These are phyloP conservation scores for Mallotus repandus DNA, from an alignment of 441 rosid genomes.

Conservation along the genomic window DNA sequence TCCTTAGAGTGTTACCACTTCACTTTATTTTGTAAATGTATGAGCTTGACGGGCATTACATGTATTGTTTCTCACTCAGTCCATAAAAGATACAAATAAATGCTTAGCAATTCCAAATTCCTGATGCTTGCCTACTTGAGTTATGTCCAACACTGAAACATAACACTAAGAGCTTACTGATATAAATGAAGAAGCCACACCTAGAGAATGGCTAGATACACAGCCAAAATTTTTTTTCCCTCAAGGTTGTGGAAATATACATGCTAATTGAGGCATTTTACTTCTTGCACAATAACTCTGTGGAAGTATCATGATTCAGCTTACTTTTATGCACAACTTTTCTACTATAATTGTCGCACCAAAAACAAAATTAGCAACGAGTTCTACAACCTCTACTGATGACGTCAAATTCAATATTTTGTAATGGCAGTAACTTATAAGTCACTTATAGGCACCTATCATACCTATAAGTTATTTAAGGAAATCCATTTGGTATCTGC, in stretches of 20 bases:
- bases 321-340: neutral
- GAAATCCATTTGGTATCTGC: neutral
- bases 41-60: too few relatives aligned
- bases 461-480: constrained; percentile 1
- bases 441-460: neutral
- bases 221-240: neutral
- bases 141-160: constrained; percentile 1
- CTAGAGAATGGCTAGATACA: neutral
- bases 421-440: neutral
- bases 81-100: too few relatives aligned
- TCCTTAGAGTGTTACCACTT: neutral
- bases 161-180: neutral
- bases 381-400: neutral
- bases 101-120: neutral
- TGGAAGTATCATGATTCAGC: neutral
- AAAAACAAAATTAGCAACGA: neutral
- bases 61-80: neutral
- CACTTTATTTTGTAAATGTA: neutral
- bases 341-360: neutral
- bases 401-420: neutral
- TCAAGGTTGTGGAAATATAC: neutral
- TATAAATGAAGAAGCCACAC: neutral
- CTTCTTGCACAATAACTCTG: neutral
- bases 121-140: neutral
- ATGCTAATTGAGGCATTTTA: neutral